phyloP scores from a whole-genome alignment of 768 basidiomycete species.

The Tylopilus plumbeoviolaceoides region DNA sequence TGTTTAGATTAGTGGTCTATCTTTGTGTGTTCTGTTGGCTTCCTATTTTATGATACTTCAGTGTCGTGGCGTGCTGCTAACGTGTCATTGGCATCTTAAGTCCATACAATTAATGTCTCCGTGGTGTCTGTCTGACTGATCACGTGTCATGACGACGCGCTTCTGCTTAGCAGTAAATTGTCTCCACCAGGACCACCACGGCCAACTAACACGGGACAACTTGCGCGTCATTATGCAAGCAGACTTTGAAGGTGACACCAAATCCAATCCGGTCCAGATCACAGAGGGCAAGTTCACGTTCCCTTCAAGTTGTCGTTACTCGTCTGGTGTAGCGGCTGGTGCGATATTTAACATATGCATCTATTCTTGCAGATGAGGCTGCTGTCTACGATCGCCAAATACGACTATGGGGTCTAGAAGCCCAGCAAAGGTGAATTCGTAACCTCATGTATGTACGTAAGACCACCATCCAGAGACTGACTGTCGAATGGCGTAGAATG shows the following conservation, averaged over 20 bases:
- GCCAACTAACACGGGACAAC: background rate
- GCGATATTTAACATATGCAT: background rate
- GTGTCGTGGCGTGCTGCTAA: background rate
- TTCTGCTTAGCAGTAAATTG: too few species aligned
- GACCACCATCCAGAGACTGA: conserved; percentile 5
- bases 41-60: background rate
- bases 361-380: conserved; percentile 46
- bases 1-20: background rate
- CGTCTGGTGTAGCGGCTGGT: background rate
- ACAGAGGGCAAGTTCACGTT: conserved; percentile 56
- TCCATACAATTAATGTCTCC: too few species aligned
- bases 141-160: conserved; percentile 12
- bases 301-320: background rate
- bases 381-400: conserved; percentile 96
- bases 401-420: conserved; percentile 96
- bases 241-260: conserved; percentile 29
- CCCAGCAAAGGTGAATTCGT: conserved; percentile 77
- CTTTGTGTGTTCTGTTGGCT: background rate
- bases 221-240: conserved; percentile 13
- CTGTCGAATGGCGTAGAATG: conserved; percentile 55
- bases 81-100: background rate
- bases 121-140: too few species aligned
- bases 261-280: conserved; percentile 43
- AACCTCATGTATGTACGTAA: background rate
- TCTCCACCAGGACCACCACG: background rate